Percentiles rank a stretch among this genome's conserved stretches.
phyloP scores from a whole-genome alignment of 495 filamentous ascomycete species.

The Hyaloscypha finlandica region DNA sequence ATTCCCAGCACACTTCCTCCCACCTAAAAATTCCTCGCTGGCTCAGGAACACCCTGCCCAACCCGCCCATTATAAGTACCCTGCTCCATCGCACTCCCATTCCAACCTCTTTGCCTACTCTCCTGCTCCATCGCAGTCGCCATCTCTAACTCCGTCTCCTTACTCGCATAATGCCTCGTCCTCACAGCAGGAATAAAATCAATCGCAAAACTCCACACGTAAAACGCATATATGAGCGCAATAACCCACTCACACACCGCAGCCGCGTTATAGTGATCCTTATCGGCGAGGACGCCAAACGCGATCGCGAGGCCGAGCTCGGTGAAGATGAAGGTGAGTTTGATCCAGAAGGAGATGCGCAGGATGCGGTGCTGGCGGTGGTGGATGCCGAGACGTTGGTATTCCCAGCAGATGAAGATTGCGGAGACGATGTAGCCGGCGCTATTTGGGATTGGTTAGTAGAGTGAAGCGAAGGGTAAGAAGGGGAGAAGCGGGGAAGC shows the following conservation, averaged over 20 bases:
- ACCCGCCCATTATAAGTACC: constrained; percentile 14
- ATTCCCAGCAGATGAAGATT: constrained; percentile 84
- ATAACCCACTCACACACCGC: constrained; percentile 74
- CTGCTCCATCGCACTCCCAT: constrained; percentile 9
- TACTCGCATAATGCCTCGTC: constrained; percentile 39
- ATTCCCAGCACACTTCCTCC: not conserved
- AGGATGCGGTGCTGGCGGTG: constrained; percentile 67
- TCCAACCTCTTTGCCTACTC: constrained; percentile 4
- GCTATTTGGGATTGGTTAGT: constrained; percentile 41
- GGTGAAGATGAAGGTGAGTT: constrained; percentile 74
- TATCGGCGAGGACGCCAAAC: constrained; percentile 45
- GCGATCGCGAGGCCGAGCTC: constrained; percentile 66
- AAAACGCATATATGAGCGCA: constrained; percentile 85
- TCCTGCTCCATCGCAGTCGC: constrained; percentile 18
- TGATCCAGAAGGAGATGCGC: constrained; percentile 76
- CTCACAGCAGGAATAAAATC: constrained; percentile 74
- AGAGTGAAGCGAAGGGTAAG: not conserved
- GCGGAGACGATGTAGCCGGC: constrained; percentile 75
- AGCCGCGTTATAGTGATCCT: constrained; percentile 39
- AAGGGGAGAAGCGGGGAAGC: not conserved
- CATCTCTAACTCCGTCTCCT: constrained; percentile 19
- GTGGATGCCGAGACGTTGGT: constrained; percentile 77
- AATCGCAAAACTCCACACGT: constrained; percentile 81
- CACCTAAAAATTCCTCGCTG: not conserved
- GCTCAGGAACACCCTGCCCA: not conserved